Evolutionary conservation across 805 yeast species (phyloP).

Genomic region (Candida tibetensis): DNA sequence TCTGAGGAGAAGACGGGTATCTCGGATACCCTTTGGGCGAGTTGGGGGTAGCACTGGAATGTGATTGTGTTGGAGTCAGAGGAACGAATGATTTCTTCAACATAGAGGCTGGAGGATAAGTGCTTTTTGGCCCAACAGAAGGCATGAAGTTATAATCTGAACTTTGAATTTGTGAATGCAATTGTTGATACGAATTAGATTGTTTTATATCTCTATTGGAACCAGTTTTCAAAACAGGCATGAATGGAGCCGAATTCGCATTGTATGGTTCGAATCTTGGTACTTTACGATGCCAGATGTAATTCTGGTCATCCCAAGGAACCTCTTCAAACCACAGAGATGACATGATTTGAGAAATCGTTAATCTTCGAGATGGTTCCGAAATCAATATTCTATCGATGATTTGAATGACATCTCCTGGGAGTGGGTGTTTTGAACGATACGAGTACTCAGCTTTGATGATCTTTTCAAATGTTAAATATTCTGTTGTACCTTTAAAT

Average conservation of each 20-base stretch:
- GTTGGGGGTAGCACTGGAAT: not conserved
- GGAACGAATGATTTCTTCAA: conserved; percentile 21
- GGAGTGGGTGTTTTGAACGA: conserved; percentile 23
- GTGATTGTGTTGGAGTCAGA: not conserved
- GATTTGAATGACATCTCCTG: conserved; percentile 26
- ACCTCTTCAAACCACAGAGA: conserved; percentile 37
- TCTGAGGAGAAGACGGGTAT: conserved; percentile 3
- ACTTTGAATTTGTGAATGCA: conserved; percentile 37
- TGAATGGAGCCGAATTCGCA: conserved; percentile 5
- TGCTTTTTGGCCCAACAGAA: conserved; percentile 25
- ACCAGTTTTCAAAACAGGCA: conserved; percentile 33
- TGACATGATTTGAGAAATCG: conserved; percentile 32
- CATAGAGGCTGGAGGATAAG: conserved; percentile 34
- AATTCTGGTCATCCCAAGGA: conserved; percentile 40
- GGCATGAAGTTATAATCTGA: conserved; percentile 36
- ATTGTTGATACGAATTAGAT: conserved; percentile 36
- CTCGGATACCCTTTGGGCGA: conserved; percentile 3
- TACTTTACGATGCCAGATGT: conserved; percentile 34
- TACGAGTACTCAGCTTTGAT: conserved; percentile 69
- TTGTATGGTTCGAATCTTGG: conserved; percentile 27
- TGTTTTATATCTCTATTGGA: conserved; percentile 36
- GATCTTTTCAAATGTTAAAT: conserved; percentile 84
- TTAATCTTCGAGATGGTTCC: conserved; percentile 31
- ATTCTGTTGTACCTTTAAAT: conserved; percentile 82
- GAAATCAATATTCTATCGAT: conserved; percentile 33